Conservation (phyloP, 75 land plant genomes). For the Picea sitchensis region DNA sequence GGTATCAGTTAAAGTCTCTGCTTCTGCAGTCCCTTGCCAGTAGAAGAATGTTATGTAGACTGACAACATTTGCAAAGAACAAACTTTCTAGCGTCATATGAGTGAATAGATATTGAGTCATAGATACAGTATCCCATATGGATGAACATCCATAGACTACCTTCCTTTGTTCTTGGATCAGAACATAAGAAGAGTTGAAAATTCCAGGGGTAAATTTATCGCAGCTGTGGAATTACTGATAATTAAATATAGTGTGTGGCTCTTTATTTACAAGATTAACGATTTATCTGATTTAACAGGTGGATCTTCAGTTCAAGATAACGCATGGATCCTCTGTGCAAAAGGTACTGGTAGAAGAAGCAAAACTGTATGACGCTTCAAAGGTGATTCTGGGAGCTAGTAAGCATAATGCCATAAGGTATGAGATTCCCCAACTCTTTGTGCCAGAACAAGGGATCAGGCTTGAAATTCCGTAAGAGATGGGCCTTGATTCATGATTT, state of each 20-base stretch:
- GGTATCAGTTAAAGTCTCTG: neutral
- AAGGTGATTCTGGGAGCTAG: slow-evolving; percentile 48
- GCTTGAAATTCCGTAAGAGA: neutral
- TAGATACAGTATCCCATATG: neutral
- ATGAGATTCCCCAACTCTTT: slow-evolving; percentile 4
- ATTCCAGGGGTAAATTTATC: neutral
- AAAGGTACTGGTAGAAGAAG: slow-evolving; percentile 48
- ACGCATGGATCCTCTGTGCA: slow-evolving; percentile 45
- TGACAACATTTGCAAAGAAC: neutral
- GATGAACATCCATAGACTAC: neutral
- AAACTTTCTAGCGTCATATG: neutral
- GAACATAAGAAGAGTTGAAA: slow-evolving; percentile 3
- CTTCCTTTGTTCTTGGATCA: slow-evolving; percentile 2
- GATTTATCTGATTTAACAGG: slow-evolving; percentile 19
- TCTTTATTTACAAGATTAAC: slow-evolving; percentile 2
- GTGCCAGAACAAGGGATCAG: neutral
- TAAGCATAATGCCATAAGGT: slow-evolving; percentile 24
- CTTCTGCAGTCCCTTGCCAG: neutral
- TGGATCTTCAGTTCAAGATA: slow-evolving; percentile 57
- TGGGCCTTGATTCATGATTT: slow-evolving; percentile 1
- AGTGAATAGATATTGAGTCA: slow-evolving; percentile 8
- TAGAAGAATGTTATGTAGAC: neutral
- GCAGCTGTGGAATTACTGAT: slow-evolving; percentile 2
- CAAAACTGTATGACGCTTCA: slow-evolving; percentile 28
- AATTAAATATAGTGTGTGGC: neutral